Base-by-base conservation (phyloP, 805 yeast species). In the Ogataea pilisensis region DNA sequence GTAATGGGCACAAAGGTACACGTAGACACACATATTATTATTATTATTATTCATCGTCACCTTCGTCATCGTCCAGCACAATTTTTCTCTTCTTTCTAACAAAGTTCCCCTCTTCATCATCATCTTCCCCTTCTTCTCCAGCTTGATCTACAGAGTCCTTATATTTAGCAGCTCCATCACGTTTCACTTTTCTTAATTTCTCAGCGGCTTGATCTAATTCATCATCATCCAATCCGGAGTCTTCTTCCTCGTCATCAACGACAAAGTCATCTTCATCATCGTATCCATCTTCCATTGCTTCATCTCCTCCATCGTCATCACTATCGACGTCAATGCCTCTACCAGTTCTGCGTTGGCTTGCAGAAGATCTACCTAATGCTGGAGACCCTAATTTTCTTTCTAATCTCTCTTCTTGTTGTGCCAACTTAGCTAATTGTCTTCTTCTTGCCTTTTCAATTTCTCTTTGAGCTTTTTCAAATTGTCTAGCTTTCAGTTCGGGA, bases 401-500 rank as follows among this genome's bases (percentile, higher is more conserved):
- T 38, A 71, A 48, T 46, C 76, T 68, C 55, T 82, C 90, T 43
- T 73, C 80, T 49, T 78, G 80, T 47, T 71, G 65, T 43, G 75
- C 63, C 27, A 69, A 63, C 40, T 69, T 75, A 53, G 77, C 63
- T 51, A 73, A 74, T 44, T 76, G 73, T 62, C 79, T 83, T 53
- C 84, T 69, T 64, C 83, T 82, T 4, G 66, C 82, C 60, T 76
- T 80, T 52, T 81, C 68, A 44, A 78, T 74, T 54, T 78, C 79
- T 17, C 75, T 74, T 51, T 77, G 87, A 49, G 73, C 76, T 59
- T 76, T 83, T 58, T 84, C 91, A 33, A 82, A 72, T 52, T 73
- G 72, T 58, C 78, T 73, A 46, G 83, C 82, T 48, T 76, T 82
- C 53, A 78, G 63, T 58, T 81, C 78, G 1, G 93, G 95, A 64